Conservation (phyloP, 805 yeast species). For the Wickerhamomyces canadensis region DNA sequence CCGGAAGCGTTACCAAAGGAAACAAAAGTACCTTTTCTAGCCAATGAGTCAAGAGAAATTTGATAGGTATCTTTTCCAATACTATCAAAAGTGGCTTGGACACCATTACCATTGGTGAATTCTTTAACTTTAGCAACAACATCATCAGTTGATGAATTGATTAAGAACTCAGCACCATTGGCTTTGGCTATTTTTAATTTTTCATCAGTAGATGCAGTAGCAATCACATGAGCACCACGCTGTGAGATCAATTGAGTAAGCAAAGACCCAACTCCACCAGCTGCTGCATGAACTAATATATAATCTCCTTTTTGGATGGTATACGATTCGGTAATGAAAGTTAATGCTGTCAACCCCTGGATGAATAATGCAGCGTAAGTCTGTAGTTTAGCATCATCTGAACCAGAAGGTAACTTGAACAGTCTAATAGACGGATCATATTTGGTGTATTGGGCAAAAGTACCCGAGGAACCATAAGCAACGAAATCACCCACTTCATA, state of each 20-base stretch:
- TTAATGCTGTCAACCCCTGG: slow-evolving; percentile 77
- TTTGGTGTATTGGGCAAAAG: slow-evolving; percentile 75
- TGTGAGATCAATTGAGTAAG: slow-evolving; percentile 56
- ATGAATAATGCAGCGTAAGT: slow-evolving; percentile 54
- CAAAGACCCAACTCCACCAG: slow-evolving; percentile 87
- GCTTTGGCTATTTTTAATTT: slow-evolving; percentile 61
- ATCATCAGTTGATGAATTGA: slow-evolving; percentile 52
- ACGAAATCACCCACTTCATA: slow-evolving; percentile 68
- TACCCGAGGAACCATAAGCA: slow-evolving; percentile 43
- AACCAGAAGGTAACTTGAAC: slow-evolving; percentile 42
- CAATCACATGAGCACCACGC: slow-evolving; percentile 78
- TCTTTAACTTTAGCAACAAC: slow-evolving; percentile 50
- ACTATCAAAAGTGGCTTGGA: slow-evolving; percentile 62
- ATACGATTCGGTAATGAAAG: slow-evolving; percentile 64
- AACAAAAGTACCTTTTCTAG: slow-evolving; percentile 68
- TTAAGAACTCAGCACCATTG: slow-evolving; percentile 71
- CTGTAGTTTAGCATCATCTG: slow-evolving; percentile 45
- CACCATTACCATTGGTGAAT: slow-evolving; percentile 64
- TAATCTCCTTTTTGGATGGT: slow-evolving; percentile 63
- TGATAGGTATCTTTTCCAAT: slow-evolving; percentile 77
- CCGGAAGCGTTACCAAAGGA: slow-evolving; percentile 88
- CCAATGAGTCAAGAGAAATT: slow-evolving; percentile 52
- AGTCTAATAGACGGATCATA: slow-evolving; percentile 31
- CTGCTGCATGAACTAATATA: slow-evolving; percentile 84
- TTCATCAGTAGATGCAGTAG: slow-evolving; percentile 72